Evolutionary conservation across 768 basidiomycete genomes (phyloP).

Genomic region (Russula sp.): DNA sequence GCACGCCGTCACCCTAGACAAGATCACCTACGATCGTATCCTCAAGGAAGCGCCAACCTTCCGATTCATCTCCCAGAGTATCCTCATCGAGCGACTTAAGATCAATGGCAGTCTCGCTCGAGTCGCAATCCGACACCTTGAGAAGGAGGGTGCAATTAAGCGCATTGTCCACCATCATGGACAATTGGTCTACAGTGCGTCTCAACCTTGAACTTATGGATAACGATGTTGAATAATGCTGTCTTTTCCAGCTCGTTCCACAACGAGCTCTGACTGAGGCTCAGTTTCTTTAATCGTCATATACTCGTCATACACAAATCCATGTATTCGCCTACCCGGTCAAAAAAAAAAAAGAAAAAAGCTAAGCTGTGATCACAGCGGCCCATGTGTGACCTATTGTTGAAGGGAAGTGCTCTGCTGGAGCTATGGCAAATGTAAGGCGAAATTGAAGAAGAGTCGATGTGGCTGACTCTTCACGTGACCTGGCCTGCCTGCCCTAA

Average conservation of each 20-base stretch:
- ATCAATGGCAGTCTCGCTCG: constrained; percentile 94
- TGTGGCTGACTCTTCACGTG: neutral
- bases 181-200: constrained; percentile 95
- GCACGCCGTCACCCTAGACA: constrained; percentile 94
- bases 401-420: neutral
- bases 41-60: constrained; percentile 98
- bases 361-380: neutral
- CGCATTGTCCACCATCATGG: constrained; percentile 91
- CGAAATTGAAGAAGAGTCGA: neutral
- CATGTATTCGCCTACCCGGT: constrained; percentile 16
- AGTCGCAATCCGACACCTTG: constrained; percentile 83
- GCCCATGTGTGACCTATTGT: neutral
- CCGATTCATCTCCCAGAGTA: constrained; percentile 96
- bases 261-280: constrained; percentile 23
- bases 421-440: neutral
- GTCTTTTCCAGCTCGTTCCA: constrained; percentile 19
- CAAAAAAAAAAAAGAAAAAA: constrained; percentile 1
- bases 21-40: constrained; percentile 88
- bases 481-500: constrained; percentile 5
- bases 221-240: neutral
- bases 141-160: constrained; percentile 93
- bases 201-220: constrained; percentile 11
- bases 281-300: constrained; percentile 5
- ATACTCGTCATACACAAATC: constrained; percentile 12
- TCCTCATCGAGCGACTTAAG: constrained; percentile 98